phyloP scores from a whole-genome alignment of 441 rosid species.

The Pelargonium fulgidum region DNA sequence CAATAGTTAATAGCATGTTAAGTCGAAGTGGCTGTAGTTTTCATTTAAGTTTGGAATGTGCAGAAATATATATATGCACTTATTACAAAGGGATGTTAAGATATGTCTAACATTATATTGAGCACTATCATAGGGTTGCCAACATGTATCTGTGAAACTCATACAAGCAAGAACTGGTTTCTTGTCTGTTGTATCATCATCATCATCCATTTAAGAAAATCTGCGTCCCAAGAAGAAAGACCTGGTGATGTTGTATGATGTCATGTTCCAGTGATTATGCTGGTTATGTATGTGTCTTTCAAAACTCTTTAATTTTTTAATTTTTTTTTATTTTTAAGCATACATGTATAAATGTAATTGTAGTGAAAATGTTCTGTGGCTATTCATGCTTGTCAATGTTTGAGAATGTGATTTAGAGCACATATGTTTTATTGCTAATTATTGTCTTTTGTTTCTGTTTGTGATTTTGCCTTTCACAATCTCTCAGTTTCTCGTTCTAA shows the following conservation, averaged over 20 bases:
- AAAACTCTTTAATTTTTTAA: not conserved
- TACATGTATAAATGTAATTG: not conserved
- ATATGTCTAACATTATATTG: not conserved
- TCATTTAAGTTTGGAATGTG: not conserved
- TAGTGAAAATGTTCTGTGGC: not conserved
- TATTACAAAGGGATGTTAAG: not conserved
- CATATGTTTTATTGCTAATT: not conserved
- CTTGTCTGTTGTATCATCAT: not conserved
- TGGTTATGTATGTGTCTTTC: not conserved
- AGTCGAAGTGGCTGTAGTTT: not conserved
- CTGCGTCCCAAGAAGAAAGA: not conserved
- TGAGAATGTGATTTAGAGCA: not conserved
- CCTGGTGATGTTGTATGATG: not conserved
- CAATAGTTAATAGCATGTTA: not conserved
- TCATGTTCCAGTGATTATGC: not conserved
- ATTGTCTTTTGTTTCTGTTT: not conserved
- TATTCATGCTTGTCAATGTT: not conserved
- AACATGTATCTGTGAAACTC: not conserved
- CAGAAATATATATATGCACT: not conserved
- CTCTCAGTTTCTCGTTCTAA: not conserved
- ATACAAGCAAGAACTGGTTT: not conserved
- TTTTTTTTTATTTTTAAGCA: too few species aligned
- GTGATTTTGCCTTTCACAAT: not conserved
- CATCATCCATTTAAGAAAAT: not conserved
- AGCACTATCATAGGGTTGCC: not conserved